Base-by-base conservation (phyloP, 257 asterid species). In the Nicotiana sylvestris region DNA sequence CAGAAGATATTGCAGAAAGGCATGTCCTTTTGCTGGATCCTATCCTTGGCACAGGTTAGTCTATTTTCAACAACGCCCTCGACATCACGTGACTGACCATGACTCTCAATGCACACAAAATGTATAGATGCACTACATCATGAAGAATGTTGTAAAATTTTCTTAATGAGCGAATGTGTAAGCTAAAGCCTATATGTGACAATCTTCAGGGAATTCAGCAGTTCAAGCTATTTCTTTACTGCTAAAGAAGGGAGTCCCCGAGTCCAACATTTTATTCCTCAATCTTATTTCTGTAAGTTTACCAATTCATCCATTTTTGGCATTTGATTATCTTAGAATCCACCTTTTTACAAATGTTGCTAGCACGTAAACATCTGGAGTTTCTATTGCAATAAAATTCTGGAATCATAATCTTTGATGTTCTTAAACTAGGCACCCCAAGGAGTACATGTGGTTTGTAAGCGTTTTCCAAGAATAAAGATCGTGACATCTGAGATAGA, bases 401-500 rank as follows among this genome's bases (percentile, higher is more conserved):
- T 60, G 57, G 82, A 77, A 70, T 74, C 56, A 55, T 16, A 9
- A 18, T 33, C 1, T 67, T 2, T 51, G 78, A 11, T 43, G 74
- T 55, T 70, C 33, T 56, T 82, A 77, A 81, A 85, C 70, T 87
- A 95, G 99, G 99, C 99, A 79, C 99, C 99, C 85, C 97, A 96
- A 87, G 99, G 99, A 77, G 94, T 94, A 18, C 98, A 94, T 81
- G 91, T 90, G 86, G 99, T 96, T 8, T 94, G 98, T 90, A 94
- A 89, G 84, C 92, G 81, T 55, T 96, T 96, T 88, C 99, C 98
- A 18, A 89, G 97, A 83, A 78, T 96, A 53, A 93, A 96, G 91
- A 96, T 96, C 8, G 99, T 96, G 92, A 96, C 99, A 32, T 96
- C 99, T 68, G 99, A 96, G 97, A 96, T 96, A 65, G 99, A 96